Evolutionary conservation across 2,329 filamentous ascomycete genomes (phyloP).

Genomic region (Epichloe sibirici): DNA sequence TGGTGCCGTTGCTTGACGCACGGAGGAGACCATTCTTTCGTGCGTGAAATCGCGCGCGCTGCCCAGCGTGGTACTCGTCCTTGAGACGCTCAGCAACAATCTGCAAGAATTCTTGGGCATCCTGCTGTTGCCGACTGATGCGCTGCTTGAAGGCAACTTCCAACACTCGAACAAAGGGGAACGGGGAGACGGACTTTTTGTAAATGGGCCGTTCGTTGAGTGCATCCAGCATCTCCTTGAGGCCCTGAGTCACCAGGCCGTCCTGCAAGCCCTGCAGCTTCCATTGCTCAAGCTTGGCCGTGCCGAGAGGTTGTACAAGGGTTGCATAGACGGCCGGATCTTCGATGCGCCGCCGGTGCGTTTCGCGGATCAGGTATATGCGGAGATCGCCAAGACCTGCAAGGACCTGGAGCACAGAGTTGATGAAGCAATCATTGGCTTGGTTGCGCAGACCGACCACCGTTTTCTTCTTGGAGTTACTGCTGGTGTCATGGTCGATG

Average conservation of each 20-base stretch:
- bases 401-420: conserved; percentile 86
- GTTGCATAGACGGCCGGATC: conserved; percentile 62
- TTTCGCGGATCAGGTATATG: conserved; percentile 83
- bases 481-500: conserved; percentile 68
- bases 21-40: conserved; percentile 18
- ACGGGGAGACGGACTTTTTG: conserved; percentile 83
- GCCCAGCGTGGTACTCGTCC: conserved; percentile 85
- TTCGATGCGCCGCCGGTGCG: conserved; percentile 71
- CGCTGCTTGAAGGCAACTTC: conserved; percentile 80
- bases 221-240: conserved; percentile 86
- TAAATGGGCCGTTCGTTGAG: conserved; percentile 90
- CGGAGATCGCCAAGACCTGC: conserved; percentile 83
- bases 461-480: conserved; percentile 58
- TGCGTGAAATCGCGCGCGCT: conserved; percentile 54
- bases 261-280: conserved; percentile 59
- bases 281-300: conserved; percentile 37
- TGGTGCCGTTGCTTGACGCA: conserved; percentile 2
- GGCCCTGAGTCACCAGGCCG: conserved; percentile 69
- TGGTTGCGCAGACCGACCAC: conserved; percentile 83
- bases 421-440: conserved; percentile 95
- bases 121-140: conserved; percentile 90
- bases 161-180: conserved; percentile 69
- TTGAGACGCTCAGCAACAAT: conserved; percentile 83
- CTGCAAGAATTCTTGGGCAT: conserved; percentile 94
- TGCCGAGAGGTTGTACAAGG: conserved; percentile 37